These are phyloP conservation scores for Geosmithia morbida DNA, from an alignment of 2,329 filamentous ascomycete species.

Conservation along the genomic window DNA sequence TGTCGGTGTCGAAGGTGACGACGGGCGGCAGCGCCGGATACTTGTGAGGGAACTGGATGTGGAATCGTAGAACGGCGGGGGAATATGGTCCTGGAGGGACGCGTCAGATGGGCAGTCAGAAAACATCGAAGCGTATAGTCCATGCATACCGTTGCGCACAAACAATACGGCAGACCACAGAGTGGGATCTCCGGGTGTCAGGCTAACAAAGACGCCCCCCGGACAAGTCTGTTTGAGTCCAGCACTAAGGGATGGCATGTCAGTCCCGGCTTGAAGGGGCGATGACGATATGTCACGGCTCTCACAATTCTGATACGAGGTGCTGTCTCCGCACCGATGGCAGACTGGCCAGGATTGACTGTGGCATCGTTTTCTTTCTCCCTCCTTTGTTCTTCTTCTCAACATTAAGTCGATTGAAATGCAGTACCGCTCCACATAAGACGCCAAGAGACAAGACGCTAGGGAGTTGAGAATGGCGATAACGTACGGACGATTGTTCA, in stretches of 20 bases:
- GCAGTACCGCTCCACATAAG: neutral
- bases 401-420: neutral
- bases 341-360: slow-evolving; percentile 27
- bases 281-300: slow-evolving; percentile 6
- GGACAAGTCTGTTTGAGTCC: slow-evolving; percentile 73
- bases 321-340: slow-evolving; percentile 57
- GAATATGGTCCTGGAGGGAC: slow-evolving; percentile 62
- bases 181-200: slow-evolving; percentile 66
- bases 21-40: slow-evolving; percentile 72
- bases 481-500: neutral
- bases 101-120: neutral
- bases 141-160: slow-evolving; percentile 59
- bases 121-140: neutral
- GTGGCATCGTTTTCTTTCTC: slow-evolving; percentile 19
- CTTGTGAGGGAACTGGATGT: slow-evolving; percentile 69
- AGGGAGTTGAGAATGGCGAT: neutral
- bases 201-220: slow-evolving; percentile 72
- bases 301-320: slow-evolving; percentile 70
- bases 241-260: slow-evolving; percentile 35
- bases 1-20: slow-evolving; percentile 79
- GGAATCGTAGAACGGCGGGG: slow-evolving; percentile 75
- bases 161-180: slow-evolving; percentile 90
- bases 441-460: neutral
- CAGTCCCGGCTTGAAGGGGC: neutral
- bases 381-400: neutral